Evolutionary conservation across 2,329 filamentous ascomycete genomes (phyloP), one percentile per base, ranked within the genome.

Genomic region (Fusarium torulosum): DNA sequence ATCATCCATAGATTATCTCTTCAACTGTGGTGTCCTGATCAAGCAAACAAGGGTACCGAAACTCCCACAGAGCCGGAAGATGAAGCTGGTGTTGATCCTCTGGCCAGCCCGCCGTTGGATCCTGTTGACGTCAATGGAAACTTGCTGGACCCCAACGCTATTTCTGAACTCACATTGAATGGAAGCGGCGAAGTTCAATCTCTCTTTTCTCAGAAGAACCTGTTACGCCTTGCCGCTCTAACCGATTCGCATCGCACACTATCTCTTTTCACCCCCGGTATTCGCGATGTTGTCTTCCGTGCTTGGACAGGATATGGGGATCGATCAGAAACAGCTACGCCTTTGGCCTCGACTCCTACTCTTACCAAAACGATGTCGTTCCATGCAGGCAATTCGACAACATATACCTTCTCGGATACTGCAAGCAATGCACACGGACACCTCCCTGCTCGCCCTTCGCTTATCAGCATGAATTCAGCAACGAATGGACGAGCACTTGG

Each of bases 1-100:
- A 98, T 98, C 61, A 97, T 99, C 64, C 96, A 99, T 79, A 88
- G 94, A 51, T 82, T 99, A 20, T 98, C 95, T 0, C 82, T 98
- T 58, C 89, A 92, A 68, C 80, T 97, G 49, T 97, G 94, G 90
- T 96, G 93, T 53, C 93, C 94, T 0, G 95, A 98, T 71, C 93
- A 96, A 76, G 77, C 74, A 33, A 79, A 77, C 53, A 79, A 80
- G 69, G 86, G 85, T 59, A 82, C 71, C 2, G 76, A 88, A 37
- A 76, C 81, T 19, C 80, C 84, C 20, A 83, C 81, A 57, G 84
- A 84, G 59, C 79, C 82, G 25, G 72, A 79, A 44, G 79, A 89
- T 69, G 86, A 92, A 70, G 80, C 87, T 52, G 86, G 89, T 25
- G 84, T 94, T 46, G 92, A 97, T 77, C 93, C 93, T n/a, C 84